Base-by-base conservation (phyloP, 2,329 filamentous ascomycete genomes). In the Calonectria crousiana region DNA sequence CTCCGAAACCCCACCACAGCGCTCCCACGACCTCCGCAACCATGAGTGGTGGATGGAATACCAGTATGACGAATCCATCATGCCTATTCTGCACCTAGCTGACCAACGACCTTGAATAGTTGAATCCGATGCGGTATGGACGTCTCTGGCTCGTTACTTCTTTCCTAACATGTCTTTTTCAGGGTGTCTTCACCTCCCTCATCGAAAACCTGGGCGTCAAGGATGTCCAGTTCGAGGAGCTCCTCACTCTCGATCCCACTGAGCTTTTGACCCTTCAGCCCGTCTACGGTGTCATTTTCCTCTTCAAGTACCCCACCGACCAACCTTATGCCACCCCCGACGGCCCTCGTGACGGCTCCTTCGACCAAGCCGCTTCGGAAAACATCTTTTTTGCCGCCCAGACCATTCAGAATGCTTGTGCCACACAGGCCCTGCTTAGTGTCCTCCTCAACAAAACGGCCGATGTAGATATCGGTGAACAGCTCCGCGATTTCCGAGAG, bases 321-420 rank as follows among this genome's bases (percentile, higher is more conserved):
- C 90, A 85, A 74, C 90, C 88, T 80, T 93, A 89, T 87, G 91
- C 87, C 47, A 85, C 85, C 75, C 86, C 89, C 52, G 89, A 91
- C 71, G 90, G 90, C 56, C 95, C 96, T 0, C 90, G 92, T 77
- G 96, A 98, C 84, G 97, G 97, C 75, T 89, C 87, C 41, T 98
- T 95, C 84, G 95, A 98, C 86, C 88, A 92, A 79, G 89, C 88
- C 20, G 95, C 95, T 18, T 88, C 94, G 23, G 92, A 95, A 76
- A 89, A 90, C 75, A 90, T 98, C 80, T 99, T 98, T 90, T 99
- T 99, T 86, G 97, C 97, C 5, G 93, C 93, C 36, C 97, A 99
- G 87, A 98, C 96, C 5, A 99, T 99, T 84, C 96, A 98, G 86
- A 99, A 99, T 85, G 97, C 97, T 10, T 99, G 97, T 86, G 97